Base-by-base conservation (phyloP, 2,329 filamentous ascomycete genomes). In the Lasiodiplodia gonubiensis region DNA sequence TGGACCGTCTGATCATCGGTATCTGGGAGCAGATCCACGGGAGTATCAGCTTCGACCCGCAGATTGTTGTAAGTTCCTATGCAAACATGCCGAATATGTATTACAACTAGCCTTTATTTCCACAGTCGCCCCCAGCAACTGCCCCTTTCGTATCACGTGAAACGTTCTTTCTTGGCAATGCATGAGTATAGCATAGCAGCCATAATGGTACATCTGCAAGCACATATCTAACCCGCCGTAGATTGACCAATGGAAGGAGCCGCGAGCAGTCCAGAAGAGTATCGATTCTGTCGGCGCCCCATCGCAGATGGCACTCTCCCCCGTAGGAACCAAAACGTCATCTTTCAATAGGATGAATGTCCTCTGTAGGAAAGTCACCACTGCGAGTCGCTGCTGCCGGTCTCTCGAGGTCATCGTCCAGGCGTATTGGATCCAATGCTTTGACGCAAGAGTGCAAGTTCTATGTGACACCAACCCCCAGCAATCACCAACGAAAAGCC, bases 341-440 rank as follows among this genome's bases (percentile, higher is more conserved):
- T 74, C 71, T 1, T 82, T 82, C 69, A 79, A 74, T 37, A 74
- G 77, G 48, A 81, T 82, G 78, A 83, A 79, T 37, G 70, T 81
- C 0, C 77, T 83, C 27, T 79, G 80, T 53, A 76, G 80, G 3
- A 82, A 80, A 65, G 77, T 82, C n/a, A 82, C 79, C 37, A 80
- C 82, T 66, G 80, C 84, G n/a, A 85, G 83, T 70, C 81, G 84
- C 16, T 83, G 85, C 1, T 86, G 82, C 65, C 78, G 85, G n/a
- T 85, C 85, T 0, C 77, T 87, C n/a, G 85, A 87, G 72, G 85
- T 87, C 67, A 85, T 87, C 27, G 83, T 87, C 2, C 85, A 87
- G 71, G 84, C 85, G 4, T 82, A 84, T 35, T 88, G 86, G 86
- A 78, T 85, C 2, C 84, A 86, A 70, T 81, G 84, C 39, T 87